A percentile compares a stretch with the other conserved stretches of the same genome.
Conservation (phyloP, 306 rosid genomes). For the Arachis stenosperma region DNA sequence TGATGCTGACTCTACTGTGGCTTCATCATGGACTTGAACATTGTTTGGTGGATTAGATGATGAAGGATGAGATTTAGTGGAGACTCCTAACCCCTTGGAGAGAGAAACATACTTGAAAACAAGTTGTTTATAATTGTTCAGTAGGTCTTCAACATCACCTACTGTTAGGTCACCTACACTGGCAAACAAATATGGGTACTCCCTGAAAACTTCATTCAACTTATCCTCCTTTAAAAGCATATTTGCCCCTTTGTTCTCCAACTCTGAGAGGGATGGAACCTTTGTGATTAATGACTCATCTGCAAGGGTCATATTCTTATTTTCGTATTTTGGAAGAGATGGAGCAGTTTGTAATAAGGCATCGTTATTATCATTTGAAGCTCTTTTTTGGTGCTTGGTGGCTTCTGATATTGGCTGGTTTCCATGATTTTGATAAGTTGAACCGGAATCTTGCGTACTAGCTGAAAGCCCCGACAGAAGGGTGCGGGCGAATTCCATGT, state of each 20-base stretch:
- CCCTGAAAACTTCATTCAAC: constrained; percentile 67
- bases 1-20: constrained; percentile 46
- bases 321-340: constrained; percentile 51
- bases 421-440: constrained; percentile 51
- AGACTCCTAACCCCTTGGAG: constrained; percentile 71
- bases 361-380: constrained; percentile 50
- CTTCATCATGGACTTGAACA: constrained; percentile 48
- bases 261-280: constrained; percentile 81
- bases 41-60: constrained; percentile 46
- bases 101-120: constrained; percentile 85
- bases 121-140: constrained; percentile 80
- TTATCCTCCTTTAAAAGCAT: constrained; percentile 73
- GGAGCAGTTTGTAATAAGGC: constrained; percentile 44
- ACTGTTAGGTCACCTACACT: constrained; percentile 74
- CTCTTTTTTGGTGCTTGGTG: constrained; percentile 43
- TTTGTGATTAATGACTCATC: constrained; percentile 52
- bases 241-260: constrained; percentile 87
- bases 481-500: constrained; percentile 89
- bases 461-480: constrained; percentile 79
- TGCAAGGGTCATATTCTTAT: constrained; percentile 47
- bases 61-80: constrained; percentile 48
- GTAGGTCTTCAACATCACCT: constrained; percentile 78
- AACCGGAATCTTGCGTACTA: constrained; percentile 58
- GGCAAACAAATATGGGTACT: constrained; percentile 81
- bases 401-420: constrained; percentile 46